These are phyloP conservation scores for Fusarium sp. DNA, from an alignment of 2,329 filamentous ascomycete species.

Conservation along the genomic window DNA sequence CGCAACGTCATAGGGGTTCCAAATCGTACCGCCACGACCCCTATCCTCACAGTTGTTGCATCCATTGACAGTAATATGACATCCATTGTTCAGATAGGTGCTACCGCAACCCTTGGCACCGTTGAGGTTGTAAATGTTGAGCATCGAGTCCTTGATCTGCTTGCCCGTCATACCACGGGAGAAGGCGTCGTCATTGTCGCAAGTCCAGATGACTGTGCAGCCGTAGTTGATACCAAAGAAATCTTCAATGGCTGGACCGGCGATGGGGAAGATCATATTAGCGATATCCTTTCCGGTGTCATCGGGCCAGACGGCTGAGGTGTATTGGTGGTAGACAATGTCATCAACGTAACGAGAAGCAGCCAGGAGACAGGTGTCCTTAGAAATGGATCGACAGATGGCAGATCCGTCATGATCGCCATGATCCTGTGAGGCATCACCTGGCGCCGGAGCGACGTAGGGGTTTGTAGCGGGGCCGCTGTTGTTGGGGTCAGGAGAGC, in stretches of 20 bases:
- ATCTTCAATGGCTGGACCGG: neutral
- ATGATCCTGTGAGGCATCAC: neutral
- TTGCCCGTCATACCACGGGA: constrained; percentile 17
- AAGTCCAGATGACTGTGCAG: constrained; percentile 17
- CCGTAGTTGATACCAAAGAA: constrained; percentile 17
- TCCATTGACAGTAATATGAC: constrained; percentile 12
- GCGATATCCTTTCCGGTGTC: constrained; percentile 1
- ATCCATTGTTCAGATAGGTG: constrained; percentile 11
- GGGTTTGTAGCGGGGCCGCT: constrained; percentile 11
- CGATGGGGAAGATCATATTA: constrained; percentile 7
- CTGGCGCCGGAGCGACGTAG: neutral
- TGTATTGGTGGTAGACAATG: constrained; percentile 12
- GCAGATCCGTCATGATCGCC: constrained; percentile 13
- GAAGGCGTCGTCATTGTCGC: constrained; percentile 10
- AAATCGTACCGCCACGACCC: neutral
- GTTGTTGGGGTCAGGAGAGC: constrained; percentile 8
- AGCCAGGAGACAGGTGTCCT: constrained; percentile 2
- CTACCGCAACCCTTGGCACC: constrained; percentile 15
- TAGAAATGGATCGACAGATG: constrained; percentile 11
- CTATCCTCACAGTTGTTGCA: constrained; percentile 16
- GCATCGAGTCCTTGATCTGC: constrained; percentile 19
- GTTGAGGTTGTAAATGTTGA: constrained; percentile 16
- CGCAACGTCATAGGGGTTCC: constrained; percentile 4
- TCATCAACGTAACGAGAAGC: constrained; percentile 10
- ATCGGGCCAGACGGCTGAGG: constrained; percentile 14